A percentile compares a stretch with the other conserved stretches of the same genome.
Conservation (phyloP, 345 rosid species). For the Excoecaria agallocha region DNA sequence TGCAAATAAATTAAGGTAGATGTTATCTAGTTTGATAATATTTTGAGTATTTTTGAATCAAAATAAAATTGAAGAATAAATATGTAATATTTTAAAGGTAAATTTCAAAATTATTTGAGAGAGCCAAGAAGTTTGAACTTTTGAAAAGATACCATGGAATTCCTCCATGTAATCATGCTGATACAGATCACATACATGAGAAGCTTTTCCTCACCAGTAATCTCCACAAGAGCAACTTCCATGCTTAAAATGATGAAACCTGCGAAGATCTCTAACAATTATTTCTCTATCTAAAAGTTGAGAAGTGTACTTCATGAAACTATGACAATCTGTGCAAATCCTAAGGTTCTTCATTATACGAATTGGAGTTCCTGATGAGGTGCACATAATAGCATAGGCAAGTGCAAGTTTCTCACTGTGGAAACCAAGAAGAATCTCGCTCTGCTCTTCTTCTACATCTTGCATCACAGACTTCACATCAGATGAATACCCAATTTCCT, state of each 20-base stretch:
- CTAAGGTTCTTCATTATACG: constrained; percentile 41
- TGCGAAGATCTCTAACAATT: constrained; percentile 34
- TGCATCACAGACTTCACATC: constrained; percentile 32
- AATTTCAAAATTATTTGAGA: no score
- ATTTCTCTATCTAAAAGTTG: constrained; percentile 37
- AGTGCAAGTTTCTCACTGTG: constrained; percentile 47
- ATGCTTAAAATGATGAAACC: constrained; percentile 42
- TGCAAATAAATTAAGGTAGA: no score
- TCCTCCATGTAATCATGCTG: not conserved
- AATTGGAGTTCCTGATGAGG: constrained; percentile 24
- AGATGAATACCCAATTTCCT: constrained; percentile 37
- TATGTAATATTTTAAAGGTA: no score
- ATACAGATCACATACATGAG: not conserved
- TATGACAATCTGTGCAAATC: constrained; percentile 45
- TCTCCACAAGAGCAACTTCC: constrained; percentile 46
- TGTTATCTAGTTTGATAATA: no score
- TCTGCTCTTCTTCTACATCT: constrained; percentile 43
- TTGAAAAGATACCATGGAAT: not conserved
- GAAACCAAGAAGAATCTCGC: constrained; percentile 37
- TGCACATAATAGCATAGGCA: constrained; percentile 37
- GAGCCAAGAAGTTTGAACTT: not conserved
- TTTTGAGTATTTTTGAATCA: no score
- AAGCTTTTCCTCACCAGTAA: constrained; percentile 35
- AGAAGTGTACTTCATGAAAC: constrained; percentile 35
- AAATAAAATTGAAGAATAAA: no score